A percentile compares a stretch with the other conserved stretches of the same genome.
phyloP scores from a whole-genome alignment of 805 yeast species.

The Saturnispora sekii region DNA sequence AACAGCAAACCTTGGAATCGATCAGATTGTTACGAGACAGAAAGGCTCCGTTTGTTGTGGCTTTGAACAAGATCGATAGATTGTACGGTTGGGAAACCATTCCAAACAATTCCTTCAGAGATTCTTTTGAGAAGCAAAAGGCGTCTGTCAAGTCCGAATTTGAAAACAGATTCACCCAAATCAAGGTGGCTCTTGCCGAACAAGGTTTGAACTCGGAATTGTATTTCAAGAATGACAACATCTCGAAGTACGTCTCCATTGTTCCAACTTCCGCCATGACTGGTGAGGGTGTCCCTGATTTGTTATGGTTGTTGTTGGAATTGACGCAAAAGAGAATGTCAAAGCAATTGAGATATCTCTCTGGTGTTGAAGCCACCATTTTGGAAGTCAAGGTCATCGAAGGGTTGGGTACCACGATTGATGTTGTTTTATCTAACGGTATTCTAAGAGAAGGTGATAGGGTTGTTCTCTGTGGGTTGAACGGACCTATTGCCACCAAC shows the following conservation, averaged over 20 bases:
- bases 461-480: conserved; percentile 92
- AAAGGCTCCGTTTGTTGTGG: conserved; percentile 97
- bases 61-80: conserved; percentile 95
- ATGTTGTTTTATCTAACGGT: conserved; percentile 97
- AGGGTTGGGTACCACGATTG: conserved; percentile 98
- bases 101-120: conserved; percentile 95
- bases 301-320: conserved; percentile 89
- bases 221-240: conserved; percentile 88
- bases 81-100: conserved; percentile 85
- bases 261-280: conserved; percentile 99
- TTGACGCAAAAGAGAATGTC: conserved; percentile 98
- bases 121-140: conserved; percentile 73
- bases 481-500: conserved; percentile 95
- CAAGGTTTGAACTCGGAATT: conserved; percentile 97
- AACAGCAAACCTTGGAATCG: conserved; percentile 95
- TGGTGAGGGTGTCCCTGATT: conserved; percentile 99
- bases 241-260: conserved; percentile 88
- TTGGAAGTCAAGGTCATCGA: conserved; percentile 96
- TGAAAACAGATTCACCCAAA: conserved; percentile 73
- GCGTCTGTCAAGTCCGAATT: conserved; percentile 87
- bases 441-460: conserved; percentile 90
- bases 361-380: conserved; percentile 91
- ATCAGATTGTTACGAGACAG: conserved; percentile 86
- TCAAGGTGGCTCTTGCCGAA: conserved; percentile 88
- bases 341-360: conserved; percentile 91